These are phyloP conservation scores for Sicyos edulis DNA, from an alignment of 306 rosid species.

Conservation along the genomic window DNA sequence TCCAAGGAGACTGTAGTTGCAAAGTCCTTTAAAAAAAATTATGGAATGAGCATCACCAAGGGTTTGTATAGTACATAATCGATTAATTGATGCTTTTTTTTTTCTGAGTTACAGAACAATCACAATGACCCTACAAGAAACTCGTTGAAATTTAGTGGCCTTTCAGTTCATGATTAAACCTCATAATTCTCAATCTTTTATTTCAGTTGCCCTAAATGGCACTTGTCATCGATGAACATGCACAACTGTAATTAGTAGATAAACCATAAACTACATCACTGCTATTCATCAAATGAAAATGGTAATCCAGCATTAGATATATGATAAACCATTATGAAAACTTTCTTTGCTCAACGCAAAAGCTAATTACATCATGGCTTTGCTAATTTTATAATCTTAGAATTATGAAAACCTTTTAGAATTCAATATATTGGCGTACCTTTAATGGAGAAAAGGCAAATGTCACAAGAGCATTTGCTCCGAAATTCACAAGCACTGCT, in stretches of 20 bases:
- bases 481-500: conserved; percentile 87
- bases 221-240: not conserved
- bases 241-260: not conserved
- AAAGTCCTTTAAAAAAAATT: not conserved
- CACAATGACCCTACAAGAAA: not conserved
- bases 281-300: not conserved
- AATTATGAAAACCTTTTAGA: not conserved
- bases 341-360: not conserved
- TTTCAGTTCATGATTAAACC: not conserved
- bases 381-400: not conserved
- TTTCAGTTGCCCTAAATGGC: not conserved
- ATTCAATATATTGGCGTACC: conserved; percentile 37
- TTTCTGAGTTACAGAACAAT: not conserved
- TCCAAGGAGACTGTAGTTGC: not conserved
- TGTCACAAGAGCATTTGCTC: conserved; percentile 79
- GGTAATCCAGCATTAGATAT: not conserved
- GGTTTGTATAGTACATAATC: not conserved
- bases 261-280: not conserved
- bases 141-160: not conserved
- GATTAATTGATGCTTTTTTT: not conserved
- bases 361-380: not conserved
- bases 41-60: not conserved
- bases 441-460: conserved; percentile 86
- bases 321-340: not conserved
- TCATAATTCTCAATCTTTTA: not conserved